phyloP scores from a whole-genome alignment of 257 asterid genomes.

The Capsicum rhomboideum region DNA sequence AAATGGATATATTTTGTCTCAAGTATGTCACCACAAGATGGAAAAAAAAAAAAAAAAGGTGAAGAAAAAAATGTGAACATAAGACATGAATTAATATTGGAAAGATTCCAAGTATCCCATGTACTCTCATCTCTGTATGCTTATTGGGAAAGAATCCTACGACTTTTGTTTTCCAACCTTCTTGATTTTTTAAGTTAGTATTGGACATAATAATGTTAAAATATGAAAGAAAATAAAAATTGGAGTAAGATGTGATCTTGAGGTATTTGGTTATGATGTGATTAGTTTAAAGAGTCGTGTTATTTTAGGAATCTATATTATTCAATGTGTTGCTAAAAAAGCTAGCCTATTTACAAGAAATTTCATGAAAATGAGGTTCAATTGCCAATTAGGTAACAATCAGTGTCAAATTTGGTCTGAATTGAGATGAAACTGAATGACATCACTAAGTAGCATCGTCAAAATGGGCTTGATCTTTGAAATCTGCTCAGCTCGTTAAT shows the following conservation, averaged over 20 bases:
- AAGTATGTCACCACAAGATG: background rate
- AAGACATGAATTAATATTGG: background rate
- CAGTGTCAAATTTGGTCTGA: background rate
- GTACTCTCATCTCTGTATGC: background rate
- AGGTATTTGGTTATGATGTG: background rate
- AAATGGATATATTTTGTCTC: background rate
- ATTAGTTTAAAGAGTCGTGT: background rate
- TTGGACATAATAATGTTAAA: background rate
- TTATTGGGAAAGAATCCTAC: background rate
- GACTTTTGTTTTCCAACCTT: background rate
- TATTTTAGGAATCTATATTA: too few species aligned
- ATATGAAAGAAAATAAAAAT: background rate
- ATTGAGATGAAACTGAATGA: background rate
- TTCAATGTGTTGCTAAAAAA: background rate
- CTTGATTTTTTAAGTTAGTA: background rate
- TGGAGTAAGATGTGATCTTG: background rate
- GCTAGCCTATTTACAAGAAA: background rate
- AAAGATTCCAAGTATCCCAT: background rate
- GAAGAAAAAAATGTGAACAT: background rate
- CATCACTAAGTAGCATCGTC: background rate
- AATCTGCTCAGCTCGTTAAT: too few species aligned
- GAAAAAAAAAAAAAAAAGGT: background rate
- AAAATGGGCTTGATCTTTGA: too few species aligned
- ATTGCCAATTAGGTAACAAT: background rate
- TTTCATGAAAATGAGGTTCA: background rate